Evolutionary conservation across 1,284 basidiomycete genomes (phyloP).

Genomic region (Tilletiaria anomala): DNA sequence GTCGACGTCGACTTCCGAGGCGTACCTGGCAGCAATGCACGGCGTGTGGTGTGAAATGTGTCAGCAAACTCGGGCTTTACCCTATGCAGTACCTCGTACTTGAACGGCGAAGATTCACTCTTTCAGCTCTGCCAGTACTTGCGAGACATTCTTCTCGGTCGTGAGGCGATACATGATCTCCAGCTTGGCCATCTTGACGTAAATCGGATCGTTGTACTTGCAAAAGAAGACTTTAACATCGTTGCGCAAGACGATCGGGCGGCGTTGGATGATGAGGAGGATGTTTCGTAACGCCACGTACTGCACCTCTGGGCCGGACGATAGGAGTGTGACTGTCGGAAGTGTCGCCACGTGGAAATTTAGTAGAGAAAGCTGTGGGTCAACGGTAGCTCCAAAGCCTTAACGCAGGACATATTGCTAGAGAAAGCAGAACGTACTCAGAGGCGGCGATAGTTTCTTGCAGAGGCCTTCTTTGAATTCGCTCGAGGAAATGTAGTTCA

Average conservation of each 20-base stretch:
- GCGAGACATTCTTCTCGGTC: conserved; percentile 72
- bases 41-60: neutral
- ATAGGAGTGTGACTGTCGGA: conserved; percentile 45
- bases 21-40: conserved; percentile 59
- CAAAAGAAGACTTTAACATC: conserved; percentile 99
- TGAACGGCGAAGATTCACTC: no score
- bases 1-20: conserved; percentile 93
- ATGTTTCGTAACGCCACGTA: conserved; percentile 96
- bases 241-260: conserved; percentile 80
- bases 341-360: neutral
- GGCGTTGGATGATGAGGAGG: conserved; percentile 83
- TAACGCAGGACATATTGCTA: neutral
- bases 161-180: conserved; percentile 97
- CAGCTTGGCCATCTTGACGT: conserved; percentile 93
- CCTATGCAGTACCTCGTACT: conserved; percentile 5
- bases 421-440: conserved; percentile 1
- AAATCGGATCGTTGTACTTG: conserved; percentile 99
- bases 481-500: conserved; percentile 96
- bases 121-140: conserved; percentile 82
- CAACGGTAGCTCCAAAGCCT: neutral
- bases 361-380: neutral
- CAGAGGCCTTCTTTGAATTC: conserved; percentile 74
- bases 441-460: conserved; percentile 88
- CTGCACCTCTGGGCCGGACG: conserved; percentile 94
- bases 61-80: neutral